Evolutionary conservation across 306 rosid genomes (phyloP), one percentile per base, ranked within the genome.

Genomic region (Ammopiptanthus mongolicus): DNA sequence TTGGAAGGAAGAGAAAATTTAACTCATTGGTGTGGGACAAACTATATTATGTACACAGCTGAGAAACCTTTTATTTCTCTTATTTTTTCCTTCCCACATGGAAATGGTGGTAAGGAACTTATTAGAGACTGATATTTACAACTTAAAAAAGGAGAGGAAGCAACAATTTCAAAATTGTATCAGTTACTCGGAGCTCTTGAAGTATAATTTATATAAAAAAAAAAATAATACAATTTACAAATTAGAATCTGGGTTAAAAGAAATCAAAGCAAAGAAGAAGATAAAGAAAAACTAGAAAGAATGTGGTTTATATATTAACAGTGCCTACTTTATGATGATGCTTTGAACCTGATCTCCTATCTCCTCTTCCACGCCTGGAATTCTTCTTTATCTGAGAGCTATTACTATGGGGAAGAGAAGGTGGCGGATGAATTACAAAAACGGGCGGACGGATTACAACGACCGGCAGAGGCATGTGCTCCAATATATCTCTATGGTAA

Each of bases 401-500:
- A 11, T 46, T 79, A 64, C 22, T 37, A 67, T 1, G 42, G 3
- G 78, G 75, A 72, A 31, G 41, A 41, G 42, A 42, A 4, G 88
- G 90, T 60, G 77, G 86, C 23, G 36, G 77, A 22, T 36, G 87
- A 48, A 71, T 41, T 60, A 63, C 75, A 17, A 84, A n/a, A n/a
- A n/a, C n/a, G n/a, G 79, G 86, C 29, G 36, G 77, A 22, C 42
- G 87, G 53, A 71, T 41, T 60, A 59, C 75, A 17, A 84, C 82
- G 17, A 52, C 76, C 0, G 92, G 91, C 41, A 88, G 93, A 58
- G 98, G 93, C 93, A 88, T 90, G 56, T 82, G 85, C 77, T 91
- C 97, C 83, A 92, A 73, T 66, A 91, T 5, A 33, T 90, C 96
- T 77, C 88, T 85, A 84, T 95, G 99, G 81, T 95, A 90, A 52